Conservation (phyloP, 1,139 yeast genomes). For the Geotrichum europaeum region DNA sequence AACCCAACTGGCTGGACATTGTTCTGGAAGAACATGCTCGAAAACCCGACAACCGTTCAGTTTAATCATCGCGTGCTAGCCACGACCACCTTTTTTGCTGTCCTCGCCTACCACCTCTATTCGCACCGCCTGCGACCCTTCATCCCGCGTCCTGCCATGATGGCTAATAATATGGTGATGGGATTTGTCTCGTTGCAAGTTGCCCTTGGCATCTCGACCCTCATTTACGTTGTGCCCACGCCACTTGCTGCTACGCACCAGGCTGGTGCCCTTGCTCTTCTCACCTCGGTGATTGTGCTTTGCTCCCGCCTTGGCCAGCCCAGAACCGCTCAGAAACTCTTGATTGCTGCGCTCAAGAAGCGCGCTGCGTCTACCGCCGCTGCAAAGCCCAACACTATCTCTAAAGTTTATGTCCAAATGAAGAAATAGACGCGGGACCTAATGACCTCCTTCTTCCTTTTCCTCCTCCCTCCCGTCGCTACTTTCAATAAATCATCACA, state of each 20-base stretch:
- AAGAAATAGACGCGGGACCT: not conserved
- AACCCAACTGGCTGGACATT: constrained; percentile 44
- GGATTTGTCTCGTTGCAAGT: constrained; percentile 82
- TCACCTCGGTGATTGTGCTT: constrained; percentile 70
- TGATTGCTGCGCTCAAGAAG: constrained; percentile 17
- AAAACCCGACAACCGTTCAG: constrained; percentile 96
- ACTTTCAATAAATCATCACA: not conserved
- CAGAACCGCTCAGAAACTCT: constrained; percentile 33
- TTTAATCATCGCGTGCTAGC: constrained; percentile 85
- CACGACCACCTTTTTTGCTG: constrained; percentile 65
- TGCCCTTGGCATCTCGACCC: constrained; percentile 75
- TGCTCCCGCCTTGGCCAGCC: constrained; percentile 69
- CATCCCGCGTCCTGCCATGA: constrained; percentile 58
- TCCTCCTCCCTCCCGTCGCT: not conserved
- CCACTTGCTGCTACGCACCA: constrained; percentile 94
- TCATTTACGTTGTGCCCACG: constrained; percentile 84
- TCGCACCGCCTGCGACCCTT: constrained; percentile 45
- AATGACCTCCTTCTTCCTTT: not conserved
- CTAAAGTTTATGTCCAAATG: constrained; percentile 14
- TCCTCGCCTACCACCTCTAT: constrained; percentile 57
- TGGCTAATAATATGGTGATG: constrained; percentile 60
- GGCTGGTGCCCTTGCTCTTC: constrained; percentile 89
- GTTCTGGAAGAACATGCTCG: constrained; percentile 87
- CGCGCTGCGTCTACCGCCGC: constrained; percentile 13
- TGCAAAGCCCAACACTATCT: not conserved